These are phyloP conservation scores for Zygosaccharomyces rouxii DNA, from an alignment of 805 yeast genomes.

Conservation along the genomic window DNA sequence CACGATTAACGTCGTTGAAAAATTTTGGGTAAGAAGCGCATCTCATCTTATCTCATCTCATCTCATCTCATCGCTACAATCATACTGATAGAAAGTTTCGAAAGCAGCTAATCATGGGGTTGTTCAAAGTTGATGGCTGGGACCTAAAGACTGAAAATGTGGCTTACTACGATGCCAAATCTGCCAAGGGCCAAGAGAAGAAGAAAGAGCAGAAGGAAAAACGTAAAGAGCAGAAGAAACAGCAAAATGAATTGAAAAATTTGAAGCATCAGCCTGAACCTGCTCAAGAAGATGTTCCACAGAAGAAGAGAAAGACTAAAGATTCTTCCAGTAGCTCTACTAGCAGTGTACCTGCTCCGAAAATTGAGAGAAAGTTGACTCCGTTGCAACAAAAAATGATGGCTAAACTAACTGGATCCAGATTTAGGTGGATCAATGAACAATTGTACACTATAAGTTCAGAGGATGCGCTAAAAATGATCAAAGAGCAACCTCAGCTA, in stretches of 20 bases:
- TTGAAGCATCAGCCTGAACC: slow-evolving; percentile 21
- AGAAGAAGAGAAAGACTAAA: slow-evolving; percentile 18
- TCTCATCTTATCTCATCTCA: slow-evolving; percentile 8
- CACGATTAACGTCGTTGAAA: slow-evolving; percentile 5
- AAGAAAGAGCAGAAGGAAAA: slow-evolving; percentile 21
- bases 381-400: slow-evolving; percentile 94
- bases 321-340: slow-evolving; percentile 10
- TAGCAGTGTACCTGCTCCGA: slow-evolving; percentile 10
- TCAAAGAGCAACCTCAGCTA: slow-evolving; percentile 76
- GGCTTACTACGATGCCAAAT: slow-evolving; percentile 40
- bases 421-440: slow-evolving; percentile 98
- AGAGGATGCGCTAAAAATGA: slow-evolving; percentile 64
- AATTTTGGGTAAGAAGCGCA: slow-evolving; percentile 9
- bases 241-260: slow-evolving; percentile 32
- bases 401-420: slow-evolving; percentile 88
- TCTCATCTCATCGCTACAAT: not conserved
- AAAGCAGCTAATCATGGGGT: slow-evolving; percentile 45
- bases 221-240: slow-evolving; percentile 21
- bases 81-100: not conserved
- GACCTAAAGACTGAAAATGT: slow-evolving; percentile 52
- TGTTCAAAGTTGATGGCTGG: slow-evolving; percentile 85
- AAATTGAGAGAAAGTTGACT: slow-evolving; percentile 48
- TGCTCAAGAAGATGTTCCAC: not conserved
- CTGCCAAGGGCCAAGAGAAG: slow-evolving; percentile 29
- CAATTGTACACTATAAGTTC: slow-evolving; percentile 88